Evolutionary conservation across 805 yeast genomes (phyloP).

Genomic region (Sungouiella thailandica): DNA sequence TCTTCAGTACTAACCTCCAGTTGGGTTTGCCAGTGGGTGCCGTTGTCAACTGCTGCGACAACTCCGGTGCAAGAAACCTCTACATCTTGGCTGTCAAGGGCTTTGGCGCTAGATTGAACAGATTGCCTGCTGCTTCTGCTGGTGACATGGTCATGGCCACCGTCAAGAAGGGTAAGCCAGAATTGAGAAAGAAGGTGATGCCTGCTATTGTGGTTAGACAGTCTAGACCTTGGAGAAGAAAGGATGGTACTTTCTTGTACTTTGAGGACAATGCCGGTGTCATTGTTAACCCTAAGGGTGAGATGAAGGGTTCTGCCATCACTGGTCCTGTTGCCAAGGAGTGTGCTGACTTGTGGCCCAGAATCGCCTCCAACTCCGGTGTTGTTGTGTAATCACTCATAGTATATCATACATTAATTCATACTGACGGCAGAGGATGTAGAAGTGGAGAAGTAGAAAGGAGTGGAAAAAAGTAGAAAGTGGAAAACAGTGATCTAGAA

Average conservation of each 20-base stretch:
- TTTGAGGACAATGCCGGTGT: conserved; percentile 99
- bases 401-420: conserved; percentile 18
- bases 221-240: conserved; percentile 99
- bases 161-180: conserved; percentile 99
- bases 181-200: conserved; percentile 99
- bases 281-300: conserved; percentile 99
- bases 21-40: conserved; percentile 99
- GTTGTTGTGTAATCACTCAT: conserved; percentile 81
- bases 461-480: background rate
- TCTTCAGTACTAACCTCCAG: conserved; percentile 29
- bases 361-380: conserved; percentile 99
- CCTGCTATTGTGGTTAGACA: conserved; percentile 99
- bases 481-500: too few species aligned
- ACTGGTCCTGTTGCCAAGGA: conserved; percentile 99
- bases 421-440: too few species aligned
- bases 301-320: conserved; percentile 99
- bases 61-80: conserved; percentile 99
- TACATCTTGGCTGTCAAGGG: conserved; percentile 99
- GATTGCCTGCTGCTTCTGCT: conserved; percentile 99
- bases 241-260: conserved; percentile 99
- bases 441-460: too few species aligned
- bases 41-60: conserved; percentile 99
- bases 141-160: conserved; percentile 99
- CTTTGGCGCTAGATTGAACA: conserved; percentile 98
- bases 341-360: conserved; percentile 99